Evolutionary conservation across 768 basidiomycete genomes (phyloP).

Genomic region (Imleria badia): DNA sequence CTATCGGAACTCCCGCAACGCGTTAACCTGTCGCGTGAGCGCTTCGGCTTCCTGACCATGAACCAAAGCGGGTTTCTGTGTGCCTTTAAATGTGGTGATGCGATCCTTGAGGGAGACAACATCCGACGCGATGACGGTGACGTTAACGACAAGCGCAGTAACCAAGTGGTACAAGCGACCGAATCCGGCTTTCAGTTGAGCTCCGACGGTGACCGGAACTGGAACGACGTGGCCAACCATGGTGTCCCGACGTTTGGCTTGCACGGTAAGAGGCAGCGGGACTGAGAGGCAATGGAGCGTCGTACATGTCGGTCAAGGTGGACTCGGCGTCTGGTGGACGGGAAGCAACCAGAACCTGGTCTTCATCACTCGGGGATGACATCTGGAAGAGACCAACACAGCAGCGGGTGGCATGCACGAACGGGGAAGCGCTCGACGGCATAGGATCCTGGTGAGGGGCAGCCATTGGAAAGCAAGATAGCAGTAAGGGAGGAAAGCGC

Average conservation of each 20-base stretch:
- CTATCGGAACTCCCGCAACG: conserved; percentile 11
- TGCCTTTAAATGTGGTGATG: conserved; percentile 13
- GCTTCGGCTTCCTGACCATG: no score
- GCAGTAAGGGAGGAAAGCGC: neutral
- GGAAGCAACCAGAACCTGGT: neutral
- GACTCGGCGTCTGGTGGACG: neutral
- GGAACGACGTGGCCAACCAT: no score
- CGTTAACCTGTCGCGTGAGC: conserved; percentile 4
- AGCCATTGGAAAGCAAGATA: conserved; percentile 8
- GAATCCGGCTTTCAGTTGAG: conserved; percentile 3
- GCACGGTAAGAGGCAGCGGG: neutral
- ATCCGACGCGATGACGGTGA: conserved; percentile 5
- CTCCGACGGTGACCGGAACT: no score
- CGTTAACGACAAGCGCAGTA: neutral
- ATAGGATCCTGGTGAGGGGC: neutral
- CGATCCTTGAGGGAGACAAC: conserved; percentile 21
- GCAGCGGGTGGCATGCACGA: neutral
- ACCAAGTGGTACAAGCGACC: conserved; percentile 8
- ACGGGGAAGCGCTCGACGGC: neutral
- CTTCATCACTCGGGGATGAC: neutral
- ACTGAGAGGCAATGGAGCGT: neutral
- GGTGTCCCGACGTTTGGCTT: no score
- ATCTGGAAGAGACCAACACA: neutral
- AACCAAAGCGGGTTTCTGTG: neutral
- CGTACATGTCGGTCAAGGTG: neutral